Evolutionary conservation across 164 flowering plant genomes (phyloP).

Genomic region (Berberis vulgaris): DNA sequence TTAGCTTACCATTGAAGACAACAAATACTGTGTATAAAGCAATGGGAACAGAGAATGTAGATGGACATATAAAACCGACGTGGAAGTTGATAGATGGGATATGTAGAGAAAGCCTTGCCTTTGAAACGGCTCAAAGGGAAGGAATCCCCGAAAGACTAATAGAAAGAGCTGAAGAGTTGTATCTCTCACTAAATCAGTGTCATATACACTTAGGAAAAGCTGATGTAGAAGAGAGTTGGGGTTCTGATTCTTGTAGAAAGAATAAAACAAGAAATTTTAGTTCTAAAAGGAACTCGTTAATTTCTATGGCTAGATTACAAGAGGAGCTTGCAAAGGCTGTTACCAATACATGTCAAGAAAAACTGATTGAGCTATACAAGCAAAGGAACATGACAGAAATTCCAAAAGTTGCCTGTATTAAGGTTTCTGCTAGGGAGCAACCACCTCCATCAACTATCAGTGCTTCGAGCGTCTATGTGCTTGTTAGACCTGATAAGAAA

Average conservation of each 20-base stretch:
- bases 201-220: conserved; percentile 11
- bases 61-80: conserved; percentile 72
- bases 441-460: conserved; percentile 94
- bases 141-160: conserved; percentile 73
- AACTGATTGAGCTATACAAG: conserved; percentile 41
- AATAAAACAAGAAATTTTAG: conserved; percentile 2
- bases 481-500: conserved; percentile 66
- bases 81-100: conserved; percentile 88
- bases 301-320: conserved; percentile 17
- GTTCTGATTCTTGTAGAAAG: conserved; percentile 5
- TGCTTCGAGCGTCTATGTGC: conserved; percentile 76
- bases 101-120: conserved; percentile 93
- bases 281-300: conserved; percentile 9
- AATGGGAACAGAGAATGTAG: conserved; percentile 63
- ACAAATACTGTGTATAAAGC: conserved; percentile 59
- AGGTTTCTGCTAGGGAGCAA: conserved; percentile 53
- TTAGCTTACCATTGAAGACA: conserved; percentile 54
- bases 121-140: conserved; percentile 89
- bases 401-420: conserved; percentile 40
- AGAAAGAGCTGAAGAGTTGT: conserved; percentile 73
- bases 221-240: conserved; percentile 3
- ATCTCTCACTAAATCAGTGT: conserved; percentile 36
- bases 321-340: conserved; percentile 47
- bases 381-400: conserved; percentile 24
- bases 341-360: conserved; percentile 44